phyloP scores from a whole-genome alignment of 202 grass and related monocot genomes.

The Eragrostis tef region DNA sequence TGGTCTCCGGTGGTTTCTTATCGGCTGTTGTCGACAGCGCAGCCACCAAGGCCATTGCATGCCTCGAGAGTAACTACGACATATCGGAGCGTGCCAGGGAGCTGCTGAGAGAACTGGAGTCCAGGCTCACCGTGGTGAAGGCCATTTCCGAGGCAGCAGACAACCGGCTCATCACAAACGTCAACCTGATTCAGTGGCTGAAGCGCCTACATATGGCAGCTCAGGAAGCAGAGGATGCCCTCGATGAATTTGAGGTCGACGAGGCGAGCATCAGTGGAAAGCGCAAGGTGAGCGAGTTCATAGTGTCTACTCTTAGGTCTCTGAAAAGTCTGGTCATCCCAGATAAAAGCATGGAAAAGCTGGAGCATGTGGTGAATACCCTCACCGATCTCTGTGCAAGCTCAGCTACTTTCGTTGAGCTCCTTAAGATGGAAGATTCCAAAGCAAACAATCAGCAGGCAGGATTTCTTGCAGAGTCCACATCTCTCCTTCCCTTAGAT shows the following conservation, averaged over 20 bases:
- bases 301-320: not conserved
- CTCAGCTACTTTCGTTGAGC: not conserved
- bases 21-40: not conserved
- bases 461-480: not conserved
- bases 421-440: not conserved
- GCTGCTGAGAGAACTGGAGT: not conserved
- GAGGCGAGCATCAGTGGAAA: conserved; percentile 1
- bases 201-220: not conserved
- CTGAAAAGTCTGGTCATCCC: conserved; percentile 11
- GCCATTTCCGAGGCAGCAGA: conserved; percentile 17
- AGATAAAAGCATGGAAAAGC: not conserved
- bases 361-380: conserved; percentile 16
- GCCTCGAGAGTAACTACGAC: conserved; percentile 14
- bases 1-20: not conserved
- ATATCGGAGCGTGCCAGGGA: not conserved
- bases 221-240: conserved; percentile 28
- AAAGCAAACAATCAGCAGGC: not conserved
- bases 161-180: conserved; percentile 4
- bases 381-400: conserved; percentile 19
- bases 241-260: conserved; percentile 12
- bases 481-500: conserved; percentile 19
- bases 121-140: conserved; percentile 5
- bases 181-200: not conserved
- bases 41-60: not conserved
- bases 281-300: conserved; percentile 19